phyloP scores from a whole-genome alignment of 768 basidiomycete genomes.

The Mycena venus region DNA sequence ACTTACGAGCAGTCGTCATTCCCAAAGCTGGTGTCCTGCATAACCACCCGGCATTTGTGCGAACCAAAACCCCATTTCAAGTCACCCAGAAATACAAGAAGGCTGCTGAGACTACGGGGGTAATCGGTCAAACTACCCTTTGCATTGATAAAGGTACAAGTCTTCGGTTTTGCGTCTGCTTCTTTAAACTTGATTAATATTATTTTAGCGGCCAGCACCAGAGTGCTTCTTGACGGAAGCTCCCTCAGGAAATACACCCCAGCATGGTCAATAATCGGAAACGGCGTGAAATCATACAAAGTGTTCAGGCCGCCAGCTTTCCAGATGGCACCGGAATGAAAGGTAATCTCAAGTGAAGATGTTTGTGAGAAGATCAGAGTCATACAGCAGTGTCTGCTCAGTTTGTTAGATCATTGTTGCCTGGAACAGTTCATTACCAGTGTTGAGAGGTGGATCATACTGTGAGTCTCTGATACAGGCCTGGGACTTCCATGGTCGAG shows the following conservation, averaged over 20 bases:
- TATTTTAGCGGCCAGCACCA: not conserved
- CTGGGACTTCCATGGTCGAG: too few relatives aligned
- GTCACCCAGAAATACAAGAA: not conserved
- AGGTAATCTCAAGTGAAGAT: too few relatives aligned
- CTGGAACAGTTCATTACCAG: too few relatives aligned
- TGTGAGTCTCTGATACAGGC: too few relatives aligned
- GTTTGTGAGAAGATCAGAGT: too few relatives aligned
- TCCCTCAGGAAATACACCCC: not conserved
- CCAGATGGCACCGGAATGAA: not conserved
- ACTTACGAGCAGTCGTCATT: not conserved
- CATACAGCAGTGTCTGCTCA: too few relatives aligned
- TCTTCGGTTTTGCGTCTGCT: not conserved
- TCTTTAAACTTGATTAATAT: not conserved
- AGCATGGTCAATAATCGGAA: not conserved
- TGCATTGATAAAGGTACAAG: not conserved
- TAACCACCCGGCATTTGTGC: not conserved
- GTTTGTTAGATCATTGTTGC: too few relatives aligned
- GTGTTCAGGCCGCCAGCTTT: not conserved
- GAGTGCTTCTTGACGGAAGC: not conserved
- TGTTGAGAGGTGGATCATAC: too few relatives aligned
- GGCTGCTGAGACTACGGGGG: not conserved
- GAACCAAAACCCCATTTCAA: not conserved
- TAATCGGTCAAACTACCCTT: not conserved
- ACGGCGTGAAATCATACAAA: not conserved
- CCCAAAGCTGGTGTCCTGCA: not conserved